These are phyloP conservation scores for Amanita rubescens DNA, from an alignment of 768 basidiomycete species.

Conservation along the genomic window DNA sequence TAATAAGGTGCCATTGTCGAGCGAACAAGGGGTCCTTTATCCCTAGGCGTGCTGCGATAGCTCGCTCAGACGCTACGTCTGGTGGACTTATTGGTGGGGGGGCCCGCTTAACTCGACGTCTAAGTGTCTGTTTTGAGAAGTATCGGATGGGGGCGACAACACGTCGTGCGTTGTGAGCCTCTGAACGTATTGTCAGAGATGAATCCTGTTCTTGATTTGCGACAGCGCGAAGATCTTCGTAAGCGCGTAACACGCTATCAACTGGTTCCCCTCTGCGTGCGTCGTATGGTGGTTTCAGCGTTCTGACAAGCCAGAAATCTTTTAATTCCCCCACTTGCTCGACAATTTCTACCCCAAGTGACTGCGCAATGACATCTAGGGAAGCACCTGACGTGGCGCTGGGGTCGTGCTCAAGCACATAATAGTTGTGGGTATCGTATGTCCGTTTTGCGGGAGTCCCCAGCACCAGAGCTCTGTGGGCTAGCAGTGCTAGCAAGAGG, in stretches of 20 bases:
- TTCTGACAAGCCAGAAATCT: constrained; percentile 79
- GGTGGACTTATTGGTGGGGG: constrained; percentile 50
- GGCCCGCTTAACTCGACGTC: constrained; percentile 66
- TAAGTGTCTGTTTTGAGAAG: constrained; percentile 55
- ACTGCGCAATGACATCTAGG: constrained; percentile 48
- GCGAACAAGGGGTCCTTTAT: constrained; percentile 79
- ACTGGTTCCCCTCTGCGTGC: constrained; percentile 23
- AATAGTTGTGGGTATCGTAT: constrained; percentile 73
- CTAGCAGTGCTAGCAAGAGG: constrained; percentile 26
- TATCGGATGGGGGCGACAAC: constrained; percentile 52
- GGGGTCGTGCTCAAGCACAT: constrained; percentile 65
- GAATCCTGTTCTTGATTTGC: constrained; percentile 14
- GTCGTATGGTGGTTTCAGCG: constrained; percentile 28
- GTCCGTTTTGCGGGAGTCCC: constrained; percentile 39
- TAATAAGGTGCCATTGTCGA: constrained; percentile 93
- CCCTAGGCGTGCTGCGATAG: constrained; percentile 50
- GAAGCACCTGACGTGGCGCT: constrained; percentile 31
- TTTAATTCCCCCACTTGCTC: constrained; percentile 80
- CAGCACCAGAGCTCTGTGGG: constrained; percentile 22
- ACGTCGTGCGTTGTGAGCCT: constrained; percentile 31
- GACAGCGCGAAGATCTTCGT: constrained; percentile 35
- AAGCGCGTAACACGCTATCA: constrained; percentile 45
- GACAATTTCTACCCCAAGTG: constrained; percentile 77
- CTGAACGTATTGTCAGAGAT: constrained; percentile 32
- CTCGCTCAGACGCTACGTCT: constrained; percentile 31